Conservation (phyloP, 2,329 filamentous ascomycete species). For the Pseudonectria foliicola region DNA sequence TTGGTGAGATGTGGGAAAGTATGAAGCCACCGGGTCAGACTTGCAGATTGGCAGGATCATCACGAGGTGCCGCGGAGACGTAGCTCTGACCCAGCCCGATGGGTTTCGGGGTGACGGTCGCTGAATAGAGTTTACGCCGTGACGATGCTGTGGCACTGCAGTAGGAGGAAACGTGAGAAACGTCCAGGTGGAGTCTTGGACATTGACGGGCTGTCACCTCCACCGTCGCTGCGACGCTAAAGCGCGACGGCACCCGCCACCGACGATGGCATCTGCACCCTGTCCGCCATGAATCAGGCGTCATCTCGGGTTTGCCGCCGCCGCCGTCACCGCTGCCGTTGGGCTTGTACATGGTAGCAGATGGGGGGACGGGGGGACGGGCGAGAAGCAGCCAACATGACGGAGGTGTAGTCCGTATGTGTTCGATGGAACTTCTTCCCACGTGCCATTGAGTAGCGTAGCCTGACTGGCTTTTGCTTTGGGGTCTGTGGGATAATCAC, state of each 20-base stretch:
- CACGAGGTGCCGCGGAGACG: constrained; percentile 14
- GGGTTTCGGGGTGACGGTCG: constrained; percentile 16
- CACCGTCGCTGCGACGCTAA: constrained; percentile 19
- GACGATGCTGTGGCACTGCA: constrained; percentile 13
- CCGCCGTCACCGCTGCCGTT: constrained; percentile 1
- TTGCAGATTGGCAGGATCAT: constrained; percentile 11
- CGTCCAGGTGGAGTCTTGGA: constrained; percentile 11
- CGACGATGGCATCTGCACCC: constrained; percentile 18
- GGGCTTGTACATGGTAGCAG: too few species aligned
- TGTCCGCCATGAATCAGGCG: constrained; percentile 16
- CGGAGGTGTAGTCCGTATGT: too few species aligned
- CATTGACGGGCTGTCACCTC: constrained; percentile 20
- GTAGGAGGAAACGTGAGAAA: constrained; percentile 9
- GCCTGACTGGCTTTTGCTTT: too few species aligned
- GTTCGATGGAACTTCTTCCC: too few species aligned
- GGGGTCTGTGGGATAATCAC: too few species aligned
- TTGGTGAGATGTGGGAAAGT: constrained; percentile 17
- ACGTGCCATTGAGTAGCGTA: too few species aligned
- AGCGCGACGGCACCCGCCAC: constrained; percentile 22
- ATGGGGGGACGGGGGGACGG: too few species aligned
- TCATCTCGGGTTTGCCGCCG: constrained; percentile 14
- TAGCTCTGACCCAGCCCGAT: constrained; percentile 22
- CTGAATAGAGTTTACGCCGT: constrained; percentile 18
- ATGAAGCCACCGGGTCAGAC: constrained; percentile 16
- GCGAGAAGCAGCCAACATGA: too few species aligned